Evolutionary conservation across 768 basidiomycete species (phyloP).

Genomic region (Gymnopilus dilepis): DNA sequence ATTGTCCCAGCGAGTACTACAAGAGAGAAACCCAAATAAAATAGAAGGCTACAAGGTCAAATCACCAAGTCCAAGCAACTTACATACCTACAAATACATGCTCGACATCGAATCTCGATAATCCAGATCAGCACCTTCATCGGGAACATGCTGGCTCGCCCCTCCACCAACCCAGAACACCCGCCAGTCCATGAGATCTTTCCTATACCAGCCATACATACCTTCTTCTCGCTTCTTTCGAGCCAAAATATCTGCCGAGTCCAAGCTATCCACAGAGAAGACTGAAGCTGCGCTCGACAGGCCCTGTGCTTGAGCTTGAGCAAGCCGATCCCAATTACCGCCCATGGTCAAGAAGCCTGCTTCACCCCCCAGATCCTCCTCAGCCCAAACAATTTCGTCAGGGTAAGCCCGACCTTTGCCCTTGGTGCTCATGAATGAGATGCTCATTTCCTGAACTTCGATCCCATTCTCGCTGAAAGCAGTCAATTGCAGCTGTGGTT

Average conservation of each 20-base stretch:
- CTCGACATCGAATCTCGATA: conserved; percentile 19
- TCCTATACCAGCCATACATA: conserved; percentile 79
- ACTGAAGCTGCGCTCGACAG: conserved; percentile 49
- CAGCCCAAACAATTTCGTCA: conserved; percentile 57
- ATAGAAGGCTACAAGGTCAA: neutral
- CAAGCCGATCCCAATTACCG: conserved; percentile 55
- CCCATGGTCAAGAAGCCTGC: conserved; percentile 60
- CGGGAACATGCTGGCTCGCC: conserved; percentile 8
- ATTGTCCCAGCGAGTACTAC: neutral
- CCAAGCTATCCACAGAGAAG: conserved; percentile 54
- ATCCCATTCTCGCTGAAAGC: conserved; percentile 74
- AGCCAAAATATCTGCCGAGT: conserved; percentile 53
- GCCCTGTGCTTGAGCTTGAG: conserved; percentile 44
- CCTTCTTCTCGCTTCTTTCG: conserved; percentile 62
- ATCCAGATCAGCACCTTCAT: conserved; percentile 5
- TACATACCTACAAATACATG: conserved; percentile 14
- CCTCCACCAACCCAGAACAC: conserved; percentile 82
- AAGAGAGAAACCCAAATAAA: neutral
- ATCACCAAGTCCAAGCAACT: neutral
- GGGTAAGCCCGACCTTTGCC: conserved; percentile 52
- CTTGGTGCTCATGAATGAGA: conserved; percentile 55
- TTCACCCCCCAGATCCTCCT: conserved; percentile 70
- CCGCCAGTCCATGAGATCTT: conserved; percentile 76
- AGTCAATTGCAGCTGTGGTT: conserved; percentile 68
- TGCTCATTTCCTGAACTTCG: conserved; percentile 72